Conservation (phyloP, 2,329 filamentous ascomycete species). For the Periconia digitata region DNA sequence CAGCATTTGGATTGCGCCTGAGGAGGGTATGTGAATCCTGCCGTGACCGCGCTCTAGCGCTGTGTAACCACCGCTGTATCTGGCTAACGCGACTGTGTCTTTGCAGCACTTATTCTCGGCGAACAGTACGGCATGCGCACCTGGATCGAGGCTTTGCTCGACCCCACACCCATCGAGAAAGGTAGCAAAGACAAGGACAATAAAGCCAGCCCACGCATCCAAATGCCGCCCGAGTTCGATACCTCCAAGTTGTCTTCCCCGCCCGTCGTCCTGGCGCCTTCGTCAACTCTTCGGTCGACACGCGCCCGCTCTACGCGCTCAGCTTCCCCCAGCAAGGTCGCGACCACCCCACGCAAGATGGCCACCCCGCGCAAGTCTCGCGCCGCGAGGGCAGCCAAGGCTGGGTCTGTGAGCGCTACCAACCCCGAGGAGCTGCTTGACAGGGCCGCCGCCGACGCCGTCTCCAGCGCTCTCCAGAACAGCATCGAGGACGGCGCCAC, state of each 20-base stretch:
- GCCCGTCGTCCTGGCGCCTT: slow-evolving; percentile 33
- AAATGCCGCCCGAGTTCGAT: slow-evolving; percentile 79
- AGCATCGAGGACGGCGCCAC: slow-evolving; percentile 34
- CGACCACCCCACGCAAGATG: slow-evolving; percentile 45
- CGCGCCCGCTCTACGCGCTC: slow-evolving; percentile 62
- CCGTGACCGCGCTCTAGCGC: neutral
- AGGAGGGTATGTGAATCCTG: slow-evolving; percentile 56
- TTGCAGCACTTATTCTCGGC: slow-evolving; percentile 74
- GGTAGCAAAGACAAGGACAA: slow-evolving; percentile 69
- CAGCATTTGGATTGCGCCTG: slow-evolving; percentile 92
- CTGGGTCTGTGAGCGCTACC: slow-evolving; percentile 24
- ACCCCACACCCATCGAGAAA: slow-evolving; percentile 76
- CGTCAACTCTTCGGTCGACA: slow-evolving; percentile 37
- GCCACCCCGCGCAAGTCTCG: slow-evolving; percentile 58
- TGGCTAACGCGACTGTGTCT: slow-evolving; percentile 22
- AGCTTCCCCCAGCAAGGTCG: slow-evolving; percentile 57
- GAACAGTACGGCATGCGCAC: slow-evolving; percentile 82
- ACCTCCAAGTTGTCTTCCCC: slow-evolving; percentile 46
- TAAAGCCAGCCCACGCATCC: slow-evolving; percentile 65
- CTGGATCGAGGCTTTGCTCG: slow-evolving; percentile 92
- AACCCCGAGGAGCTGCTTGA: slow-evolving; percentile 40
- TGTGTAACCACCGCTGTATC: no score
- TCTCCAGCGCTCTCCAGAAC: slow-evolving; percentile 46
- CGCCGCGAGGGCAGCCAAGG: slow-evolving; percentile 44
- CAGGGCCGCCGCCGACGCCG: slow-evolving; percentile 50